These are phyloP conservation scores for Mentha longifolia DNA, from an alignment of 257 asterid species.

Conservation along the genomic window DNA sequence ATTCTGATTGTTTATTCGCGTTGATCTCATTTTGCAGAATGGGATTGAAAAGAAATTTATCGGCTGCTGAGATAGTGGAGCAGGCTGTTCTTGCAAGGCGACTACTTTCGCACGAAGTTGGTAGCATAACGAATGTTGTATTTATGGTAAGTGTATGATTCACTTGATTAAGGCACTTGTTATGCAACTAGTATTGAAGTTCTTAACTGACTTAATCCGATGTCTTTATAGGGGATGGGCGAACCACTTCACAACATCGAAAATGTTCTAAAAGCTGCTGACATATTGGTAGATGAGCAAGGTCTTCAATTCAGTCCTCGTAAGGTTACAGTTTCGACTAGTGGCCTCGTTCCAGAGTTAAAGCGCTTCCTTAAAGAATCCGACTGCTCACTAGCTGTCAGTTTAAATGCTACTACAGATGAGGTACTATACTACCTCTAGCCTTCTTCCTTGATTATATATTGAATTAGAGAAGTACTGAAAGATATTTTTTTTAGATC, in stretches of 20 bases:
- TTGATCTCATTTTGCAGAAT: slow-evolving; percentile 61
- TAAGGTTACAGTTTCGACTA: slow-evolving; percentile 90
- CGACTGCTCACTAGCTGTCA: slow-evolving; percentile 89
- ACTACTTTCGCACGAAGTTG: slow-evolving; percentile 73
- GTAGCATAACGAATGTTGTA: slow-evolving; percentile 82
- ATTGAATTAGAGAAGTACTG: background rate
- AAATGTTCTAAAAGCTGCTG: slow-evolving; percentile 87
- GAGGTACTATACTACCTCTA: slow-evolving; percentile 66
- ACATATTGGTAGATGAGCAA: slow-evolving; percentile 88
- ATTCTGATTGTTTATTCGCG: slow-evolving; percentile 7
- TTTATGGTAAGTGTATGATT: slow-evolving; percentile 68
- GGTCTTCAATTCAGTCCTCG: slow-evolving; percentile 99
- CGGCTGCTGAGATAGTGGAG: slow-evolving; percentile 96
- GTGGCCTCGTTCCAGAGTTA: slow-evolving; percentile 93
- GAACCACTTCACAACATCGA: slow-evolving; percentile 95
- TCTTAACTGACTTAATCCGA: background rate
- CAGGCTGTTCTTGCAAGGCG: slow-evolving; percentile 94
- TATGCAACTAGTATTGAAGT: background rate
- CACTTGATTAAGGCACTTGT: slow-evolving; percentile 1
- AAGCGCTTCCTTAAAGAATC: slow-evolving; percentile 87
- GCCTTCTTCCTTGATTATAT: background rate
- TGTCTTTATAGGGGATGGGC: slow-evolving; percentile 82
- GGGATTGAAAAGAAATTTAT: slow-evolving; percentile 86
- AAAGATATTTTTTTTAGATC: background rate
- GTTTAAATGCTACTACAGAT: slow-evolving; percentile 95